A percentile compares a stretch with the other conserved stretches of the same genome.
phyloP scores from a whole-genome alignment of 192 early-diverging fungal species.

The Funneliformis geosporum region DNA sequence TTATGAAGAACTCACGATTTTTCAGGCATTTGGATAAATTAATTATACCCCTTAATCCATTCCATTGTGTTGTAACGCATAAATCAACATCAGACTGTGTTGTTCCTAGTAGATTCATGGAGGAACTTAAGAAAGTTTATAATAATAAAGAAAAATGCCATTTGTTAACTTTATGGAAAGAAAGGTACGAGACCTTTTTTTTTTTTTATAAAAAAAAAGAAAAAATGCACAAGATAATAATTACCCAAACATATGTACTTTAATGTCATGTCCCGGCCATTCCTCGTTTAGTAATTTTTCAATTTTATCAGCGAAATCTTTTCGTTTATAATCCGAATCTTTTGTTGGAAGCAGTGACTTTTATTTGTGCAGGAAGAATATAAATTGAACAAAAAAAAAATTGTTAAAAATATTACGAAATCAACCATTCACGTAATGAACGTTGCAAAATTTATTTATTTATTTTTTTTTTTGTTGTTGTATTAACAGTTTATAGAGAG shows the following conservation, averaged over 20 bases:
- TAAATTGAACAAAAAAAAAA: background rate
- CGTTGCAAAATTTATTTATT: no score
- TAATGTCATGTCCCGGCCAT: conserved; percentile 79
- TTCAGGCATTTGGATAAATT: conserved; percentile 71
- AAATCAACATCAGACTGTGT: conserved; percentile 87
- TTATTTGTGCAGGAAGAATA: background rate
- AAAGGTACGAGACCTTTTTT: background rate
- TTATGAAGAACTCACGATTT: conserved; percentile 49
- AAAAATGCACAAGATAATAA: background rate
- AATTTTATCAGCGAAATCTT: conserved; percentile 76
- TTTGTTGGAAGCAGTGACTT: conserved; percentile 60
- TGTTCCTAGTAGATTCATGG: conserved; percentile 86
- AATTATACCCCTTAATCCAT: conserved; percentile 73
- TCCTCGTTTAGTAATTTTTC: conserved; percentile 74
- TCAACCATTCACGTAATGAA: no score
- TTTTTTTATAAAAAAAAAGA: background rate
- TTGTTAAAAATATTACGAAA: background rate
- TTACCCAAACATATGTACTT: conserved; percentile 89
- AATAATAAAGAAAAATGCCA: background rate
- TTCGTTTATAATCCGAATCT: conserved; percentile 66
- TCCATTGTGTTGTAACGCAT: conserved; percentile 84
- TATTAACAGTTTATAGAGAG: background rate
- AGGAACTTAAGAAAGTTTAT: conserved; percentile 57
- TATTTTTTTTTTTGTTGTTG: no score
- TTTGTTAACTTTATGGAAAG: background rate